These are phyloP conservation scores for Paraphaeosphaeria sporulosa DNA, from an alignment of 2,329 filamentous ascomycete genomes.

Conservation along the genomic window DNA sequence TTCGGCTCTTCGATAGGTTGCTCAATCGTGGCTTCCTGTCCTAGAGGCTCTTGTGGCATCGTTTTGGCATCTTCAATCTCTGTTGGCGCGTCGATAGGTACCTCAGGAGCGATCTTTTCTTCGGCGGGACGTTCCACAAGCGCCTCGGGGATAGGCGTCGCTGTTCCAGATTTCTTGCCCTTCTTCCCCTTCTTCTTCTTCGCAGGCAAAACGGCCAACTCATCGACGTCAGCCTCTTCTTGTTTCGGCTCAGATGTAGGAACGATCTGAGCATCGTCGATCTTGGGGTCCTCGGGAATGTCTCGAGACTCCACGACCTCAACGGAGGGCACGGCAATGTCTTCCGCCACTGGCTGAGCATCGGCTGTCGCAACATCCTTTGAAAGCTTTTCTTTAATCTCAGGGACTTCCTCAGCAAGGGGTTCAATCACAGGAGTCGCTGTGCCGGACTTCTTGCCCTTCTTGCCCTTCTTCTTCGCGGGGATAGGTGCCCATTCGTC, in stretches of 20 bases:
- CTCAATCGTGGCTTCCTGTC: not conserved
- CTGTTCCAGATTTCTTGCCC: slow-evolving; percentile 11
- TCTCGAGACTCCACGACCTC: not conserved
- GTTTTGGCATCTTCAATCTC: not conserved
- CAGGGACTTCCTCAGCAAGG: not conserved
- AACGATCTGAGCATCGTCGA: not conserved
- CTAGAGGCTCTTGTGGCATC: not conserved
- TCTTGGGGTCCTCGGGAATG: not conserved
- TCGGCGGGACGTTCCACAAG: not conserved
- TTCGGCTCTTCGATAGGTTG: not conserved
- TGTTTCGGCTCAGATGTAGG: slow-evolving; percentile 3
- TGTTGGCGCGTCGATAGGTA: not conserved
- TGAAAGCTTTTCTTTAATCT: not conserved
- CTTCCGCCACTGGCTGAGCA: not conserved
- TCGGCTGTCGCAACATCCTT: not conserved
- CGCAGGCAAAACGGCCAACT: slow-evolving; percentile 11
- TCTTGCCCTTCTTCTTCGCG: slow-evolving; percentile 42
- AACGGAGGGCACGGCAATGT: not conserved
- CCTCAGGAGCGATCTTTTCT: not conserved
- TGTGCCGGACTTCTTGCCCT: slow-evolving; percentile 22
- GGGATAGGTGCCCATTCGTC: slow-evolving; percentile 15
- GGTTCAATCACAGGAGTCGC: slow-evolving; percentile 12
- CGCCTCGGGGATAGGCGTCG: not conserved
- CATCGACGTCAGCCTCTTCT: slow-evolving; percentile 22
- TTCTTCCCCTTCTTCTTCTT: slow-evolving; percentile 32